Base-by-base conservation (phyloP, 495 filamentous ascomycete genomes). In the Aspergillus leporis region DNA sequence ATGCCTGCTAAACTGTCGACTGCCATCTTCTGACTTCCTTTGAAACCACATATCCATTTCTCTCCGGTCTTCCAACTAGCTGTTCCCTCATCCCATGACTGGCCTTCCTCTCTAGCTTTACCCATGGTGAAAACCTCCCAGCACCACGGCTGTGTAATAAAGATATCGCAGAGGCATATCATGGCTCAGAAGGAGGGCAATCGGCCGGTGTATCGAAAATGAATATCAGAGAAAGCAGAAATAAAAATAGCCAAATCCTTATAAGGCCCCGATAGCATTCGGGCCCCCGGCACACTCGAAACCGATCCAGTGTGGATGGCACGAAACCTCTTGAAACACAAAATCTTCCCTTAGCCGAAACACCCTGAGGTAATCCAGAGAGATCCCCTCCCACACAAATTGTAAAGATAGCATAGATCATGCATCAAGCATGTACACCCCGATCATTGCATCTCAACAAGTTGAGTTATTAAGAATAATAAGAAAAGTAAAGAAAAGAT, bases 1-100 rank as follows among this genome's bases (percentile, higher is more conserved):
- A 78, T 74, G 75, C 75, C 75, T 75, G 75, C 73, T 78, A 75
- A 78, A 74, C 67, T 67, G 69, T 67, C 66, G 71, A 78, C 75
- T 74, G 73, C 68, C 71, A 73, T 74, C 72, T 70, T 69, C 62
- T 61, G 66, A 69, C n/a, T 22, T 62, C 64, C 59, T 59, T 62
- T 50, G 57, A 52, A 43, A 25, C 30, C 28, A 43, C 28, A 43
- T 47, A 40, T 45, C 56, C 51, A 51, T 58, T 30, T 48, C 56
- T 56, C 23, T 51, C 55, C 21, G 19, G 38, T 28, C 46, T 32
- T 45, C 34, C 50, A 51, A 49, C 45, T 31, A 38, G 31, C 36
- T 18, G 19, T 19, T 38, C 23, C 19, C 36, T 23, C 47, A 14
- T 46, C 54, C 41, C 51, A 38, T 22, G 32, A 38, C 43, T 21